Base-by-base conservation (phyloP, 257 asterid species). In the Euphrasia confusa region DNA sequence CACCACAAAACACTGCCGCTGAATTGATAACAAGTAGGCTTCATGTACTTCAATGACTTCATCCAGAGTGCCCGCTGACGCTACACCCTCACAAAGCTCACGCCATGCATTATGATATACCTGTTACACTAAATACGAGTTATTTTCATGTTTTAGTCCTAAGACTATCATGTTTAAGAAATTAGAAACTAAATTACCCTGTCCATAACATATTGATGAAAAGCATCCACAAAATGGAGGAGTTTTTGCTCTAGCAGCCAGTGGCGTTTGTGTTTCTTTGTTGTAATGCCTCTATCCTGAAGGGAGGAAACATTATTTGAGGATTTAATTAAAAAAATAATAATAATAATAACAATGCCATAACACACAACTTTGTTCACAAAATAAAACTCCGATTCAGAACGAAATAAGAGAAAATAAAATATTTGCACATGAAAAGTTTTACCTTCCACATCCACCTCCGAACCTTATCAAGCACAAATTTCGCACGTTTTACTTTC, bases 201-300 rank as follows among this genome's bases (percentile, higher is more conserved):
- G 81, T 92, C 99, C 99, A 92, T 92, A 70, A 89, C 96, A 71
- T 89, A 92, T 71, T 92, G 97, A 80, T 92, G 97, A 80, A 92
- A 92, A 54, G 97, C 99, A 77, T 92, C 95, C 70, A 92, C 96
- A 70, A 92, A 92, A 82, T 92, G 96, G 68, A 92, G 94, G 68
- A 92, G 79, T 68, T 92, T 89, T 72, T 92, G 97, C 78, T 84
- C 95, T 24, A 92, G 84, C 76, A 92, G 80, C 97, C 94, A 87
- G 79, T 82, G 95, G 71, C 86, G 94, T 77, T 92, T 89, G 74
- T 81, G 75, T 68, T 71, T 87, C 42, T 71, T 75, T 74, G 86
- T 75, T 60, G 81, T 72, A 18, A 73, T 76, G 66, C 83, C 73
- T 78, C 86, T 81, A 68, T 89, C 96, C 99, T 91, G 88, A 60